Evolutionary conservation across 306 rosid species (phyloP).

Genomic region (Trifolium pratense): DNA sequence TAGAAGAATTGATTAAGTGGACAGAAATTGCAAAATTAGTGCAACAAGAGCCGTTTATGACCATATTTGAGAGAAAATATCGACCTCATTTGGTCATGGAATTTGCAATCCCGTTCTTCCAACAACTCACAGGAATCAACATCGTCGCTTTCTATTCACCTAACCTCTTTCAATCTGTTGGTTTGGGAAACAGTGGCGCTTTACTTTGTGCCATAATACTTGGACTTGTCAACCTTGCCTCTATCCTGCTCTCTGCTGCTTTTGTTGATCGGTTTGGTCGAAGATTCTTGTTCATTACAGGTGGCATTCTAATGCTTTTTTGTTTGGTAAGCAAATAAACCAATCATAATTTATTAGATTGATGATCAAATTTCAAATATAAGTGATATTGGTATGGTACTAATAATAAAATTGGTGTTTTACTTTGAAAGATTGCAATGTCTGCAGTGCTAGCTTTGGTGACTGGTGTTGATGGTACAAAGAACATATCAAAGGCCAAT

Average conservation of each 20-base stretch:
- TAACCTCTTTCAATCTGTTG: slow-evolving; percentile 74
- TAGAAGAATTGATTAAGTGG: slow-evolving; percentile 49
- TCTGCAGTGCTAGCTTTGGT: slow-evolving; percentile 49
- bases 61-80: slow-evolving; percentile 58
- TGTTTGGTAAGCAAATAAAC: slow-evolving; percentile 48
- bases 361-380: too few species aligned
- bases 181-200: slow-evolving; percentile 62
- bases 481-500: slow-evolving; percentile 48
- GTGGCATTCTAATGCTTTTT: slow-evolving; percentile 69
- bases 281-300: slow-evolving; percentile 60
- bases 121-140: slow-evolving; percentile 70
- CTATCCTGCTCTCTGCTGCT: slow-evolving; percentile 55
- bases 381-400: background rate
- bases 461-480: slow-evolving; percentile 52
- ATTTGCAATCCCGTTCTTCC: slow-evolving; percentile 61
- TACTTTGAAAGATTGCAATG: slow-evolving; percentile 50
- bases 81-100: slow-evolving; percentile 73
- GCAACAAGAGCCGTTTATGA: slow-evolving; percentile 56
- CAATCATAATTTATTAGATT: background rate
- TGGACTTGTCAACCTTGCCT: slow-evolving; percentile 55
- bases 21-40: slow-evolving; percentile 45
- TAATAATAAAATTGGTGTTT: background rate
- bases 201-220: slow-evolving; percentile 65
- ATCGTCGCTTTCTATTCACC: slow-evolving; percentile 76
- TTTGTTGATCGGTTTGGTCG: slow-evolving; percentile 79